These are phyloP conservation scores for Yarrowia galli DNA, from an alignment of 1,139 yeast genomes.

Conservation along the genomic window DNA sequence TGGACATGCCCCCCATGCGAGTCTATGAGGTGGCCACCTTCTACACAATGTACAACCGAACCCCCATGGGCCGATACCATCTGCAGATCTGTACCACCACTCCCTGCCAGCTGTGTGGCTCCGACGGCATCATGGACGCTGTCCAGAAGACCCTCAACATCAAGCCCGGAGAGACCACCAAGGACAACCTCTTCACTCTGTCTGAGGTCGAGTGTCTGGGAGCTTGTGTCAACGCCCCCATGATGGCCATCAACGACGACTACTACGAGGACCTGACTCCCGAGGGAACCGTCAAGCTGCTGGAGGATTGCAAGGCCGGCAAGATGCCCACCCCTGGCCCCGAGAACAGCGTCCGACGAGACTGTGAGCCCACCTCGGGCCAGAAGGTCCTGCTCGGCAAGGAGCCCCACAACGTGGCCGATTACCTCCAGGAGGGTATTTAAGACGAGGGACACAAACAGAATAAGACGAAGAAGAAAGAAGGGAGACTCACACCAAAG, in stretches of 20 bases:
- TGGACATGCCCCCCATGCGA: constrained; percentile 95
- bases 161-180: constrained; percentile 81
- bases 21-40: constrained; percentile 93
- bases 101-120: constrained; percentile 87
- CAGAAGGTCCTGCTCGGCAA: constrained; percentile 66
- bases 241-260: constrained; percentile 85
- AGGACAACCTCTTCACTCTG: constrained; percentile 77
- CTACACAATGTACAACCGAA: constrained; percentile 90
- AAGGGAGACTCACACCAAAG: neutral
- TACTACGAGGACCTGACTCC: constrained; percentile 83
- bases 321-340: constrained; percentile 71
- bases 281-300: constrained; percentile 65
- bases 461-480: too few relatives aligned
- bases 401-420: constrained; percentile 73
- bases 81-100: constrained; percentile 90
- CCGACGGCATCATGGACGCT: constrained; percentile 78
- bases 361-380: constrained; percentile 82
- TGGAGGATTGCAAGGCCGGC: constrained; percentile 72
- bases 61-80: constrained; percentile 86
- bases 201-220: constrained; percentile 93
- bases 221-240: constrained; percentile 92
- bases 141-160: constrained; percentile 66
- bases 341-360: constrained; percentile 64
- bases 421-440: constrained; percentile 57
- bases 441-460: constrained; percentile 40